Percentiles rank a stretch among this genome's conserved stretches.
phyloP scores from a whole-genome alignment of 108 stramenopile genomes.

The Cyclostephanos invisitatus region DNA sequence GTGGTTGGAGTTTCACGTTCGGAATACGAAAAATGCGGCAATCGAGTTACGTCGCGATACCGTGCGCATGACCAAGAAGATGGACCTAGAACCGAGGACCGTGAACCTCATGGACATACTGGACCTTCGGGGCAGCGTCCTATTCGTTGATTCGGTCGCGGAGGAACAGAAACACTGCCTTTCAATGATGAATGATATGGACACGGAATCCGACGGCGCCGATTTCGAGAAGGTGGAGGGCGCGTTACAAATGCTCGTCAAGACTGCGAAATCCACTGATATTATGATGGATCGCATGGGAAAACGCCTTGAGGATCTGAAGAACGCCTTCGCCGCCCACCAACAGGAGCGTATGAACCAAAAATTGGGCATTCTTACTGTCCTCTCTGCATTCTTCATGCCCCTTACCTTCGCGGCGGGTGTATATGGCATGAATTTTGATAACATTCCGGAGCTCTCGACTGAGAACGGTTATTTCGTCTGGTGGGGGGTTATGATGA shows the following conservation, averaged over 20 bases:
- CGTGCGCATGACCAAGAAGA: too few relatives aligned
- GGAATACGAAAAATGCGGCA: slow-evolving; percentile 44
- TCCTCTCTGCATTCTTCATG: slow-evolving; percentile 55
- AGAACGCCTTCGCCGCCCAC: slow-evolving; percentile 49
- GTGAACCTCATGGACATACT: too few relatives aligned
- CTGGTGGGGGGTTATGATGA: too few relatives aligned
- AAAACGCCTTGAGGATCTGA: slow-evolving; percentile 31
- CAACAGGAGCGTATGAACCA: too few relatives aligned
- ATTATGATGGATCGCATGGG: slow-evolving; percentile 40
- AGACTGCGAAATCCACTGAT: slow-evolving; percentile 50
- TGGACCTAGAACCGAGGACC: too few relatives aligned
- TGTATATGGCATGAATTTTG: slow-evolving; percentile 63
- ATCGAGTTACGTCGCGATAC: slow-evolving; percentile 29
- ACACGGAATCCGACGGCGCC: slow-evolving; percentile 33
- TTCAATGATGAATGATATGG: slow-evolving; percentile 25
- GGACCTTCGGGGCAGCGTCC: too few relatives aligned
- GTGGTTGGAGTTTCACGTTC: slow-evolving; percentile 57
- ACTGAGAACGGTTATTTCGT: too few relatives aligned
- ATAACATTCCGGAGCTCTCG: slow-evolving; percentile 55
- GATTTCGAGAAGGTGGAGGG: slow-evolving; percentile 44
- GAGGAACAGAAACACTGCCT: slow-evolving; percentile 59
- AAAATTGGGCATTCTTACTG: slow-evolving; percentile 45
- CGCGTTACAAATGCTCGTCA: slow-evolving; percentile 29
- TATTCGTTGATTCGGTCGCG: slow-evolving; percentile 35
- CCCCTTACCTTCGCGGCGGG: slow-evolving; percentile 52